Evolutionary conservation across 1,284 basidiomycete species (phyloP), one percentile per base, ranked within the genome.

Genomic region (Trichosporon sp.): DNA sequence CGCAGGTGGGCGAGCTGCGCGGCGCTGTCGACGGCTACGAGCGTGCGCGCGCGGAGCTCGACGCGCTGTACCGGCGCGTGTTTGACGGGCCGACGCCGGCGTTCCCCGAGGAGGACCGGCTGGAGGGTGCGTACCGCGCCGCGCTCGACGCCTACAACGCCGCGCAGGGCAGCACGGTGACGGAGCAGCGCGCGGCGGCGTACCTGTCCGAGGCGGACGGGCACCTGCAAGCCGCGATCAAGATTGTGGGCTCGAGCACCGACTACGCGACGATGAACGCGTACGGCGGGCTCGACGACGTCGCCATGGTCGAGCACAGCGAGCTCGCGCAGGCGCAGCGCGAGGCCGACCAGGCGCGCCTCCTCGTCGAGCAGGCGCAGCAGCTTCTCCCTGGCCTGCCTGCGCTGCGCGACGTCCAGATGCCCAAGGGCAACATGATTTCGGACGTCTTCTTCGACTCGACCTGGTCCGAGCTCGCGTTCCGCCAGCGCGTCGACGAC

Each of bases 381-480:
- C n/a, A 60, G 42, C 69, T 75, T n/a, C 70, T 72, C 47, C 75
- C 75, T 0, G 66, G 65, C 1, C 71, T 75, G 27, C 56, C 38
- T 1, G 68, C 66, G 18, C 51, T 75, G 2, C 25, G 44, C 18
- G 32, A 29, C 25, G 65, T 73, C 1, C 51, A 68, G 31, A 70
- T 75, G 56, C 73, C 74, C 1, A 65, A 68, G 56, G 71, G 69
- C 42, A 65, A 68, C 31, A 51, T 75, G 44, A 74, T 75, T 70
- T 63, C 68, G 5, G 75, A 76, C 56, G 65, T 76, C 62, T 70
- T 75, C 35, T 76, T 76, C 64, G 75, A 76, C 67, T 73, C 72
- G 53, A 66, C 72, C n/a, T 75, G 73, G 42, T 72, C 69, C 44
- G 75, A 76, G 62, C 66, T 68, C n/a, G 66, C 68, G 32, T 73